phyloP scores from a whole-genome alignment of 2,329 filamentous ascomycete genomes.

The Alternaria dauci region DNA sequence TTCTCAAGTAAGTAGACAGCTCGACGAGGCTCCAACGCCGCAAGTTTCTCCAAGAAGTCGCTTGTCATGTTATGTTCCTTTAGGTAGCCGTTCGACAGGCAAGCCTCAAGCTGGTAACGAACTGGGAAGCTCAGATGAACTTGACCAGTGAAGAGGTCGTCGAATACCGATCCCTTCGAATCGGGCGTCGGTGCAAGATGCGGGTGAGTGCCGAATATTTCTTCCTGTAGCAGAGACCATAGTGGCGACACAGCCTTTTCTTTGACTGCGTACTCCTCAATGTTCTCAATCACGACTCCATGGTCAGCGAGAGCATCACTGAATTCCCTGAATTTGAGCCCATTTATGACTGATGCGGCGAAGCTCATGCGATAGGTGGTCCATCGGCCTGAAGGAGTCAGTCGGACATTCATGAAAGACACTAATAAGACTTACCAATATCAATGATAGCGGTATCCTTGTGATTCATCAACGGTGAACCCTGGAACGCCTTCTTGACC shows the following conservation, averaged over 20 bases:
- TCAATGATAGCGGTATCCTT: conserved; percentile 65
- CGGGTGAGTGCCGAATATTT: conserved; percentile 36
- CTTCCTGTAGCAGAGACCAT: conserved; percentile 41
- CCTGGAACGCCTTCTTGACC: conserved; percentile 24
- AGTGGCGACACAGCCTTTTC: conserved; percentile 24
- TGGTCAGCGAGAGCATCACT: conserved; percentile 71
- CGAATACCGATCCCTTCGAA: conserved; percentile 23
- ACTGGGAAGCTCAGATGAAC: conserved; percentile 66
- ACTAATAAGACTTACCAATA: conserved; percentile 56
- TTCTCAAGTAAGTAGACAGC: conserved; percentile 78
- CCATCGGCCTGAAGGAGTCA: conserved; percentile 63
- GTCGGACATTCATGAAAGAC: background rate
- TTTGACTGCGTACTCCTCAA: conserved; percentile 55
- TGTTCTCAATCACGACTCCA: conserved; percentile 67
- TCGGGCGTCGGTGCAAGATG: conserved; percentile 18
- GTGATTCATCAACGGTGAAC: conserved; percentile 41
- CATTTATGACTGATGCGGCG: conserved; percentile 39
- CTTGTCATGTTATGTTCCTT: conserved; percentile 76
- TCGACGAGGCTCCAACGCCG: conserved; percentile 58
- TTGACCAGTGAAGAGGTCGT: conserved; percentile 44
- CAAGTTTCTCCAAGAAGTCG: conserved; percentile 72
- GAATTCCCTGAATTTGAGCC: conserved; percentile 55
- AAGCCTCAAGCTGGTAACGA: conserved; percentile 91
- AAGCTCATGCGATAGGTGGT: conserved; percentile 66
- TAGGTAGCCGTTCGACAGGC: conserved; percentile 80